Percentiles rank a stretch among this genome's conserved stretches.
Evolutionary conservation across 2,329 filamentous ascomycete genomes (phyloP).

Genomic region (Trichophaea hybrida): DNA sequence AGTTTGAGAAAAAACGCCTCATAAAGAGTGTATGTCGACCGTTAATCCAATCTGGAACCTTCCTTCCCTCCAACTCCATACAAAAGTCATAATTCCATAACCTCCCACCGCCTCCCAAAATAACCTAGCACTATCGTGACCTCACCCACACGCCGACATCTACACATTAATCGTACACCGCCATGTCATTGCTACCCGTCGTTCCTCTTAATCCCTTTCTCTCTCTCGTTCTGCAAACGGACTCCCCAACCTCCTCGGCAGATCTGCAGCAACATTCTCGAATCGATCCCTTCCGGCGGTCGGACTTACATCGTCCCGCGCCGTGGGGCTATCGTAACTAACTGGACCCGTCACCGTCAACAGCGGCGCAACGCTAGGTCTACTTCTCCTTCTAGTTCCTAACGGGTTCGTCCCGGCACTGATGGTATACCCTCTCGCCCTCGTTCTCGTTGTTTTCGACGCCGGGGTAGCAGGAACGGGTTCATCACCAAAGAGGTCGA

Average conservation of each 20-base stretch:
- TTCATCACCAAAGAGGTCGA: constrained; percentile 15
- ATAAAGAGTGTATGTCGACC: no score
- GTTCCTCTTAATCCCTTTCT: background rate
- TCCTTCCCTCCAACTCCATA: no score
- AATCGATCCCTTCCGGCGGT: background rate
- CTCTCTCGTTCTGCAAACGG: background rate
- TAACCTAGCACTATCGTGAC: no score
- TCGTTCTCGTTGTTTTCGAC: constrained; percentile 40
- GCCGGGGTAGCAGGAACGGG: constrained; percentile 40
- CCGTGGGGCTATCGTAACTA: background rate
- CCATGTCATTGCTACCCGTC: no score
- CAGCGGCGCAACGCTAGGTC: constrained; percentile 14
- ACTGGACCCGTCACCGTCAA: constrained; percentile 22
- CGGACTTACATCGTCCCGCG: background rate
- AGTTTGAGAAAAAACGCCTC: no score
- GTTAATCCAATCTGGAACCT: no score
- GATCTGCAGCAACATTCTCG: background rate
- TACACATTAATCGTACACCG: background rate
- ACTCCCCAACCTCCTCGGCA: constrained; percentile 3
- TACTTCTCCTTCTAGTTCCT: constrained; percentile 5
- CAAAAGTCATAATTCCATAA: no score
- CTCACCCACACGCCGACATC: background rate
- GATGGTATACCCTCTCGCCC: constrained; percentile 19
- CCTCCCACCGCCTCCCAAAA: no score
- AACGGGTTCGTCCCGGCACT: constrained; percentile 18